Evolutionary conservation across 2,329 filamentous ascomycete genomes (phyloP).

Genomic region (Hortaea werneckii): DNA sequence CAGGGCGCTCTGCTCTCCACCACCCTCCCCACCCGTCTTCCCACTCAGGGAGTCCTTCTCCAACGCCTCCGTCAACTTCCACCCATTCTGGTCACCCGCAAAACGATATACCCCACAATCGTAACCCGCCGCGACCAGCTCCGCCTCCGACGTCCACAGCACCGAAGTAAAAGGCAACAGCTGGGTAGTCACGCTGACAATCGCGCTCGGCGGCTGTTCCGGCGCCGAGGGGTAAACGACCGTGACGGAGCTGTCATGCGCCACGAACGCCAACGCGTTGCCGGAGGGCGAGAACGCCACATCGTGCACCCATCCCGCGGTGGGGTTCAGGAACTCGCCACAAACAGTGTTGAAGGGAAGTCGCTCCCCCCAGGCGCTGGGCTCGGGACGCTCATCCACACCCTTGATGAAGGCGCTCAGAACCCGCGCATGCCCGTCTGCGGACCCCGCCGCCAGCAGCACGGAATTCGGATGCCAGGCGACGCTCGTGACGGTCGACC

Average conservation of each 20-base stretch:
- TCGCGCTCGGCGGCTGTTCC: slow-evolving; percentile 81
- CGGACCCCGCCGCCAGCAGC: slow-evolving; percentile 87
- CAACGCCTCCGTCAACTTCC: slow-evolving; percentile 72
- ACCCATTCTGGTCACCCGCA: slow-evolving; percentile 57
- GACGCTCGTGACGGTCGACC: slow-evolving; percentile 89
- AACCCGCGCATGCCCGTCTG: slow-evolving; percentile 89
- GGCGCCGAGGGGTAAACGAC: slow-evolving; percentile 89
- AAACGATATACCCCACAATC: slow-evolving; percentile 84
- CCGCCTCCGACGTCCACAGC: slow-evolving; percentile 82
- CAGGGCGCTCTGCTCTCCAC: slow-evolving; percentile 80
- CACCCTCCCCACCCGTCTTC: slow-evolving; percentile 28
- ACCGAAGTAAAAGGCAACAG: slow-evolving; percentile 85
- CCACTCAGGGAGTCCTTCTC: slow-evolving; percentile 46
- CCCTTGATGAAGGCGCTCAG: slow-evolving; percentile 96
- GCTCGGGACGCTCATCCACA: slow-evolving; percentile 73
- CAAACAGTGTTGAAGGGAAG: slow-evolving; percentile 98
- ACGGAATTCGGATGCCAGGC: slow-evolving; percentile 98
- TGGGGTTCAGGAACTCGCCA: slow-evolving; percentile 91
- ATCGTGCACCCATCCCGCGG: slow-evolving; percentile 91
- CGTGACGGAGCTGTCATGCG: slow-evolving; percentile 93
- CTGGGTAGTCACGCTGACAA: slow-evolving; percentile 82
- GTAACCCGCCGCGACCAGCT: slow-evolving; percentile 92
- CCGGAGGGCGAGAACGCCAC: slow-evolving; percentile 89
- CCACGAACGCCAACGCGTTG: slow-evolving; percentile 84
- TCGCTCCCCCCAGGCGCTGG: slow-evolving; percentile 86